phyloP scores from a whole-genome alignment of 495 filamentous ascomycete genomes.

The Usnea hakonensis region DNA sequence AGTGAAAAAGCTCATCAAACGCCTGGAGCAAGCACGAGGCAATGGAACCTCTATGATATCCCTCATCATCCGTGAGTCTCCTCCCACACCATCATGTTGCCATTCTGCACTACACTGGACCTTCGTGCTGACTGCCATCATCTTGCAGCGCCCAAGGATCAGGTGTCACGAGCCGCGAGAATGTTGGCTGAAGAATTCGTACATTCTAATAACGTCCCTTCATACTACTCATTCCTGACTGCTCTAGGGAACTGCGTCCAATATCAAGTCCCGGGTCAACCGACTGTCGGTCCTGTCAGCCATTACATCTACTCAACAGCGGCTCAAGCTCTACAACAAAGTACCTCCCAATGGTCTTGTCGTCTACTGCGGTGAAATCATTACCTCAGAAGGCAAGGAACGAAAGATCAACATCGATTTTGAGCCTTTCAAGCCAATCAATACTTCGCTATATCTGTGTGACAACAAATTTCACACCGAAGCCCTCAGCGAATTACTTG shows the following conservation, averaged over 20 bases:
- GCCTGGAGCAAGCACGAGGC: conserved; percentile 82
- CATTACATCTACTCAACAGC: conserved; percentile 97
- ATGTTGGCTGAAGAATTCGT: conserved; percentile 99
- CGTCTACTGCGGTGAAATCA: conserved; percentile 99
- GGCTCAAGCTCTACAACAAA: conserved; percentile 97
- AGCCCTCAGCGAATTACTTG: conserved; percentile 87
- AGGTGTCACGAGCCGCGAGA: conserved; percentile 90
- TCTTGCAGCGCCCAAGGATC: conserved; percentile 81
- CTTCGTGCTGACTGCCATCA: conserved; percentile 15
- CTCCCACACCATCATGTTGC: not conserved
- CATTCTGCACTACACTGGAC: conserved; percentile 7
- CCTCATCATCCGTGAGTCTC: conserved; percentile 80
- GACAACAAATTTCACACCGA: conserved; percentile 99
- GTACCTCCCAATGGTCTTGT: conserved; percentile 96
- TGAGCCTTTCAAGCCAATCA: conserved; percentile 99
- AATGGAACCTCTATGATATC: conserved; percentile 99
- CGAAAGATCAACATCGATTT: conserved; percentile 99
- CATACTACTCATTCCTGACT: conserved; percentile 23
- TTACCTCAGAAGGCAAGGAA: conserved; percentile 96
- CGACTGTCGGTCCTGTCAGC: conserved; percentile 93
- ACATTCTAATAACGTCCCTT: conserved; percentile 31
- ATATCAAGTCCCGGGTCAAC: conserved; percentile 99
- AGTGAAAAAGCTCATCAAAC: conserved; percentile 97
- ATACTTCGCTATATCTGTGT: conserved; percentile 96
- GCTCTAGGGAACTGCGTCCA: conserved; percentile 82